These are phyloP conservation scores for Chalciporus sphaerocephalus DNA, from an alignment of 768 basidiomycete species.

Conservation along the genomic window DNA sequence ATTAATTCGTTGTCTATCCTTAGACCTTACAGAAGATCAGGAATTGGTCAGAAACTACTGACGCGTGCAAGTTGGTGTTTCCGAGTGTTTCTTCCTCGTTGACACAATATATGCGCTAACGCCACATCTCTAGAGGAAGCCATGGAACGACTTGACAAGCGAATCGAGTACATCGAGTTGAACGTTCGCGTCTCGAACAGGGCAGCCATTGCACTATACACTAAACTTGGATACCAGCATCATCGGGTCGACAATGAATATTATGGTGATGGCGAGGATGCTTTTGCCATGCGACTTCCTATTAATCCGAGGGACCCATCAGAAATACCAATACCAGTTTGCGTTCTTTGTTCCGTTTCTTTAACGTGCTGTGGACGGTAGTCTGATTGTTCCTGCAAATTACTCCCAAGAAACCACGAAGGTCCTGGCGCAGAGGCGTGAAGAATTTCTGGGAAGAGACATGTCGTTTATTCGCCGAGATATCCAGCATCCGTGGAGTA, in stretches of 20 bases:
- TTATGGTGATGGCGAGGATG: constrained; percentile 29
- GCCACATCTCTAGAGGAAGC: constrained; percentile 18
- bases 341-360: no score
- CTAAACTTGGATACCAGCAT: constrained; percentile 22
- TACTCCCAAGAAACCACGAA: no score
- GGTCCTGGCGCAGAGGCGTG: no score
- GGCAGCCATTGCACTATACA: constrained; percentile 21
- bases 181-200: constrained; percentile 30
- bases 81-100: not conserved
- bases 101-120: not conserved
- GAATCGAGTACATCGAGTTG: constrained; percentile 22
- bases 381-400: no score
- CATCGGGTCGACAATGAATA: constrained; percentile 17
- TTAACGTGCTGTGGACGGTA: no score
- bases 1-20: constrained; percentile 30
- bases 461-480: no score
- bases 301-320: not conserved
- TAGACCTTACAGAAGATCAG: constrained; percentile 27
- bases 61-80: constrained; percentile 20
- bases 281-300: constrained; percentile 21
- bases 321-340: no score
- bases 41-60: constrained; percentile 28
- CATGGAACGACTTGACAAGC: constrained; percentile 16
- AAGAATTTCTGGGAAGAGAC: no score
- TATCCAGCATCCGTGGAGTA: no score